Evolutionary conservation across 2,329 filamentous ascomycete genomes (phyloP).

Genomic region (Epichloe sylvatica): DNA sequence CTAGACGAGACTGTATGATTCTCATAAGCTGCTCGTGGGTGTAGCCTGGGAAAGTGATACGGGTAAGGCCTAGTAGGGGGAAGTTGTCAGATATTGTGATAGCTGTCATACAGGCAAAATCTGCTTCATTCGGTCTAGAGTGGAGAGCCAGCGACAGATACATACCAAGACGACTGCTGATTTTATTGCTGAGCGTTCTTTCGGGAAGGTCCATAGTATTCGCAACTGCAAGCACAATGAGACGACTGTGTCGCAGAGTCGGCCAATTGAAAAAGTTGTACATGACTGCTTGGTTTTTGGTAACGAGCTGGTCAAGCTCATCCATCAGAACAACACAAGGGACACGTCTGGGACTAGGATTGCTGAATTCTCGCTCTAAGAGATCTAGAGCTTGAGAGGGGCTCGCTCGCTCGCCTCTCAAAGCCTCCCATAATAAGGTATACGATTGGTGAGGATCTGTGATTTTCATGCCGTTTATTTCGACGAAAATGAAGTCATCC

Average conservation of each 20-base stretch:
- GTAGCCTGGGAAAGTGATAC: conserved; percentile 95
- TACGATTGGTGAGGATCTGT: conserved; percentile 96
- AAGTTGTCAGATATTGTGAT: not conserved
- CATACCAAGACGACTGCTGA: conserved; percentile 67
- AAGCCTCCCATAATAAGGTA: conserved; percentile 84
- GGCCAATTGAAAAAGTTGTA: conserved; percentile 99
- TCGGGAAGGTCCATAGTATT: conserved; percentile 99
- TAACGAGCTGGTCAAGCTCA: conserved; percentile 92
- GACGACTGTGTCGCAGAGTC: conserved; percentile 70
- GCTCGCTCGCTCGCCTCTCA: conserved; percentile 85
- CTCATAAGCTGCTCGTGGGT: conserved; percentile 95
- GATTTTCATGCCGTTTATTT: conserved; percentile 99
- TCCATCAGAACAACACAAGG: conserved; percentile 98
- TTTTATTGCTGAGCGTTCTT: conserved; percentile 93
- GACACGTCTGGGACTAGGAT: conserved; percentile 77
- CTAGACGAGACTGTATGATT: conserved; percentile 88
- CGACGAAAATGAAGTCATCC: conserved; percentile 97
- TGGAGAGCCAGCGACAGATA: not conserved
- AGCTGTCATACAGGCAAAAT: not conserved
- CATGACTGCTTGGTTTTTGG: conserved; percentile 98
- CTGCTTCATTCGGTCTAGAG: not conserved
- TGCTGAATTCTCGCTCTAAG: conserved; percentile 80
- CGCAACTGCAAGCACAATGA: conserved; percentile 93
- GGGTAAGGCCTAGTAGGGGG: conserved; percentile 48
- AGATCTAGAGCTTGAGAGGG: conserved; percentile 88